Percentiles rank a stretch among this genome's conserved stretches.
Conservation (phyloP, 306 rosid species). For the Neltuma alba region DNA sequence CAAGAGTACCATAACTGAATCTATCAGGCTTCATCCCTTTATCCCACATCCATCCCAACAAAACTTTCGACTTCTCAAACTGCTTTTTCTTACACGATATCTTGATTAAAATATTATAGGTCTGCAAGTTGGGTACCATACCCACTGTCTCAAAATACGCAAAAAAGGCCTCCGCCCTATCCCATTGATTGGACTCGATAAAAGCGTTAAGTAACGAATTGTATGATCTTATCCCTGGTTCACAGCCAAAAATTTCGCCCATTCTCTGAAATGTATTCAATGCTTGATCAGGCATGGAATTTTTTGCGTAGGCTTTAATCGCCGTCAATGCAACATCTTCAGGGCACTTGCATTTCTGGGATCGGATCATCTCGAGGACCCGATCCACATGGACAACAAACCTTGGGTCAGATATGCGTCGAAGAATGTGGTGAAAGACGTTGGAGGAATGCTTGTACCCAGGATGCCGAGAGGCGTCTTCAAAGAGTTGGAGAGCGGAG, state of each 20-base stretch:
- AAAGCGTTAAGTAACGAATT: constrained; percentile 77
- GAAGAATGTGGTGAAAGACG: constrained; percentile 75
- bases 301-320: constrained; percentile 75
- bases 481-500: constrained; percentile 72
- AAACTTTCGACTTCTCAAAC: constrained; percentile 65
- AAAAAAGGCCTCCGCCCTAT: constrained; percentile 61
- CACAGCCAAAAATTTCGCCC: constrained; percentile 74
- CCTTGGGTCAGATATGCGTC: constrained; percentile 52
- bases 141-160: constrained; percentile 58
- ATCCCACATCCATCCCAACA: constrained; percentile 73
- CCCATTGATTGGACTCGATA: constrained; percentile 72
- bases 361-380: constrained; percentile 52
- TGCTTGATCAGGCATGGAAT: constrained; percentile 79
- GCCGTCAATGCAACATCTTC: constrained; percentile 77
- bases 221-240: constrained; percentile 66
- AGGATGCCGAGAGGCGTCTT: constrained; percentile 58
- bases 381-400: constrained; percentile 54
- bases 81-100: constrained; percentile 69
- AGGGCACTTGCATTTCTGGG: constrained; percentile 60
- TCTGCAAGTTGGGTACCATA: constrained; percentile 67
- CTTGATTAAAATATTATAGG: constrained; percentile 71
- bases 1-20: constrained; percentile 69
- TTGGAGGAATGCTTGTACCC: constrained; percentile 52
- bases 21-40: constrained; percentile 63
- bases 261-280: constrained; percentile 60